These are phyloP conservation scores for Penicillium paradoxum DNA, from an alignment of 495 filamentous ascomycete genomes.

Conservation along the genomic window DNA sequence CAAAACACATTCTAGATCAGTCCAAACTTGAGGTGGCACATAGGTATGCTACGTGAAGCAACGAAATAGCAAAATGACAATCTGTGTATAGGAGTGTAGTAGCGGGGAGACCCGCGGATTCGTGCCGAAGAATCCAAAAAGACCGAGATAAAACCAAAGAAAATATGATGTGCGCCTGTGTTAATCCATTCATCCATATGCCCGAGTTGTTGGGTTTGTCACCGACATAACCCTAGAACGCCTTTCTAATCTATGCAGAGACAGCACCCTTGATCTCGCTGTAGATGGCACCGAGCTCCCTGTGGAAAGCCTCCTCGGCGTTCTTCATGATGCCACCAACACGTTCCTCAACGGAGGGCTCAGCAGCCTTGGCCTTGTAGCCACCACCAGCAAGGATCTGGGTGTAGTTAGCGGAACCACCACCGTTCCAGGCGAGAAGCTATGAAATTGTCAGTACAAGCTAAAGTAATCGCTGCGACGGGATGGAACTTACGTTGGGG, in stretches of 20 bases:
- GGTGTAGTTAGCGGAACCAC: slow-evolving; percentile 84
- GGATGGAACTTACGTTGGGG: slow-evolving; percentile 56
- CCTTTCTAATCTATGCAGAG: slow-evolving; percentile 30
- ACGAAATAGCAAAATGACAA: slow-evolving; percentile 17
- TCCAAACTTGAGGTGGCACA: slow-evolving; percentile 22
- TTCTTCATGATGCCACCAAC: slow-evolving; percentile 30
- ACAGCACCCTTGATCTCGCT: slow-evolving; percentile 44
- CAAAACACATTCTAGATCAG: slow-evolving; percentile 27
- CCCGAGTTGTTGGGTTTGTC: slow-evolving; percentile 18
- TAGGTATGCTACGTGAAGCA: slow-evolving; percentile 31
- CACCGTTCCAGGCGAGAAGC: slow-evolving; percentile 98
- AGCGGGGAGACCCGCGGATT: slow-evolving; percentile 13
- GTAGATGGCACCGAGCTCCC: slow-evolving; percentile 43
- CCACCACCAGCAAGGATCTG: slow-evolving; percentile 69
- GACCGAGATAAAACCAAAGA: slow-evolving; percentile 20
- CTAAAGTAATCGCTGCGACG: background rate
- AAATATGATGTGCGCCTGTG: slow-evolving; percentile 30
- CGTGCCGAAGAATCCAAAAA: slow-evolving; percentile 14
- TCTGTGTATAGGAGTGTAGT: slow-evolving; percentile 15
- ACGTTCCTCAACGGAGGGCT: slow-evolving; percentile 22
- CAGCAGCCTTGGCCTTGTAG: slow-evolving; percentile 26
- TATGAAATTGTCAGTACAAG: slow-evolving; percentile 41
- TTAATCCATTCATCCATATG: slow-evolving; percentile 30
- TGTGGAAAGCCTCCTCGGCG: slow-evolving; percentile 34
- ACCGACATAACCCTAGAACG: slow-evolving; percentile 14